Conservation (phyloP, 352 stramenopile species). For the Globisporangium orthogonon region DNA sequence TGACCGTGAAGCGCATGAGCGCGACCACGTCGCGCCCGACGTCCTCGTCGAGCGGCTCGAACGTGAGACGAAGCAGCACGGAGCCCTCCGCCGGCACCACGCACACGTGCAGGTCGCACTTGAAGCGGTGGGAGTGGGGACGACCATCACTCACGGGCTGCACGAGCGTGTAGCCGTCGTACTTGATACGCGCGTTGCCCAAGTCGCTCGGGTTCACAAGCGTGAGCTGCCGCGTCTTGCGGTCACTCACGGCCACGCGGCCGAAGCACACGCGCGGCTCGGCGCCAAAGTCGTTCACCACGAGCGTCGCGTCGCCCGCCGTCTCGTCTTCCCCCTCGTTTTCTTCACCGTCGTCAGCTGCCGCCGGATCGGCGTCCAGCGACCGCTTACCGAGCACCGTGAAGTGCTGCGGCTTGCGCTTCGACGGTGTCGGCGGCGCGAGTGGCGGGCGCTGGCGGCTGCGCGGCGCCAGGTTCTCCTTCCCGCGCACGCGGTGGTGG, state of each 20-base stretch:
- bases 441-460: constrained; percentile 6
- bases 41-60: constrained; percentile 40
- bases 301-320: constrained; percentile 17
- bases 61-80: constrained; percentile 54
- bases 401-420: constrained; percentile 1
- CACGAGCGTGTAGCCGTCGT: constrained; percentile 53
- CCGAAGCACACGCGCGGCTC: constrained; percentile 48
- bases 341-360: not conserved
- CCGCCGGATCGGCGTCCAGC: not conserved
- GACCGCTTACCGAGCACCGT: constrained; percentile 17
- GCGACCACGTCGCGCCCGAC: constrained; percentile 30
- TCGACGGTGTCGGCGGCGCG: constrained; percentile 8
- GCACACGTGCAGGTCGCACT: constrained; percentile 67
- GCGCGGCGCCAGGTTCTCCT: constrained; percentile 19
- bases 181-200: constrained; percentile 58
- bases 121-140: constrained; percentile 31
- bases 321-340: not conserved
- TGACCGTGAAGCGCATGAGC: constrained; percentile 56
- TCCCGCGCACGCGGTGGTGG: constrained; percentile 4
- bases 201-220: constrained; percentile 54
- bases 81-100: constrained; percentile 52
- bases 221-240: constrained; percentile 37
- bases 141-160: constrained; percentile 6
- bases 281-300: constrained; percentile 40
- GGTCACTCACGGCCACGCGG: constrained; percentile 34